A percentile compares a stretch with the other conserved stretches of the same genome.
Conservation (phyloP, 1,139 yeast species). For the Wickerhamomyces sp. region DNA sequence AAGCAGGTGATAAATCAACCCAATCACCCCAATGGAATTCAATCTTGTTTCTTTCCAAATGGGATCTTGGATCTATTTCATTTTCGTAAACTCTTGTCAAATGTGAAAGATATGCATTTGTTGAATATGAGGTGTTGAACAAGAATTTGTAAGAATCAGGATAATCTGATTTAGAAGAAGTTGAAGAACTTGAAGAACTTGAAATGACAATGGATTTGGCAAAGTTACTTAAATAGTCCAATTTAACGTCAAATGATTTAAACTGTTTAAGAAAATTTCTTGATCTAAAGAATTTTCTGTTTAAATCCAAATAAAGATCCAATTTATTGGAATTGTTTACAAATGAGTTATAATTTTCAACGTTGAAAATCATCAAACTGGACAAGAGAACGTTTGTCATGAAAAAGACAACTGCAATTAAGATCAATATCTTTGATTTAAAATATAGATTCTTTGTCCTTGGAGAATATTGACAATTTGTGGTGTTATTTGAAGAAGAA, state of each 20-base stretch:
- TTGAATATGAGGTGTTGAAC: constrained; percentile 16
- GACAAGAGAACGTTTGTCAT: constrained; percentile 17
- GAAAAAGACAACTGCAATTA: constrained; percentile 17
- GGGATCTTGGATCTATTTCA: constrained; percentile 15
- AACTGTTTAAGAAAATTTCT: constrained; percentile 16
- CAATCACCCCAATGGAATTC: constrained; percentile 27
- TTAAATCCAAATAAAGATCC: constrained; percentile 14
- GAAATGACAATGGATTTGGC: constrained; percentile 6
- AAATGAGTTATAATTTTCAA: constrained; percentile 16
- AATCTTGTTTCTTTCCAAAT: constrained; percentile 8
- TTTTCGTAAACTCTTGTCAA: constrained; percentile 8
- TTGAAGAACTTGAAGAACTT: too few species aligned
- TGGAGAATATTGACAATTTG: too few species aligned
- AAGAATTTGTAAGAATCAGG: constrained; percentile 1
- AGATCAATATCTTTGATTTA: constrained; percentile 18
- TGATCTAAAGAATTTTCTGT: constrained; percentile 18
- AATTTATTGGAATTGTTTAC: constrained; percentile 16
- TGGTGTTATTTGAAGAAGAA: too few species aligned
- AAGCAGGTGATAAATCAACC: constrained; percentile 23
- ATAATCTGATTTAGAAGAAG: constrained; percentile 1
- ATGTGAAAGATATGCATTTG: constrained; percentile 13
- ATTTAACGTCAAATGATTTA: constrained; percentile 5
- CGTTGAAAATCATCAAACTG: constrained; percentile 13
- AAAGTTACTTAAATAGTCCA: constrained; percentile 5
- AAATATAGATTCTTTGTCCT: constrained; percentile 13